Base-by-base conservation (phyloP, 2,329 filamentous ascomycete species). In the Apiospora saccharicola region DNA sequence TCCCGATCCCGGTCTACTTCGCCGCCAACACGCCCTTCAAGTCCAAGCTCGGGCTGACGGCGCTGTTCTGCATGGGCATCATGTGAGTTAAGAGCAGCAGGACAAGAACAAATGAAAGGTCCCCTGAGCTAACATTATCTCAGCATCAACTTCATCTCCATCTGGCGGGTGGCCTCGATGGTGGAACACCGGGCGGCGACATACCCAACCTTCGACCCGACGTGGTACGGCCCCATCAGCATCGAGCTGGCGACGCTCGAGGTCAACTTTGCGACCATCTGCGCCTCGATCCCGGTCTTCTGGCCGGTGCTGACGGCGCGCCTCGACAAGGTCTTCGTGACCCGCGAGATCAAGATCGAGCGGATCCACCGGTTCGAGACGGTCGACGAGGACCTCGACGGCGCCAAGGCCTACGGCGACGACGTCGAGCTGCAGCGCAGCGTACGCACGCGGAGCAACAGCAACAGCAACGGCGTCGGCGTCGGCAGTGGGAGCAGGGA, bases 301-400 rank as follows among this genome's bases (percentile, higher is more conserved):
- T 81, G 77, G 78, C 80, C 80, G 12, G 74, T 80, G 10, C 71
- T 83, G 4, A 74, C 76, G 24, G 74, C 79, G 30, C 73, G 72
- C 12, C 47, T 81, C 46, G 78, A 76, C 71, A 76, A 72, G 46
- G 82, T 83, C 72, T 81, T 82, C 72, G 78, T 83, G 19, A 82
- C 81, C 19, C 79, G 79, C 16, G 81, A 83, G 69, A 78, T 83
- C 64, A 73, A 77, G 26, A 73, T 79, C n/a, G 77, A 75, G 10
- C 74, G 75, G 37, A 64, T 51, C 22, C 72, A 71, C 61, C 72
- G 73, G 2, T 74, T 73, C 73, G 73, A 72, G 53, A 68, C 70
- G 24, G 70, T 72, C n/a, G 72, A 72, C 43, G 73, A 74, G n/a
- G 70, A 72, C 61, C 51, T 69, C 69, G 46, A 57, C n/a, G 34